Evolutionary conservation across 129 eudicot species (phyloP).

Genomic region (Rutidosis leptorrhynchoides): DNA sequence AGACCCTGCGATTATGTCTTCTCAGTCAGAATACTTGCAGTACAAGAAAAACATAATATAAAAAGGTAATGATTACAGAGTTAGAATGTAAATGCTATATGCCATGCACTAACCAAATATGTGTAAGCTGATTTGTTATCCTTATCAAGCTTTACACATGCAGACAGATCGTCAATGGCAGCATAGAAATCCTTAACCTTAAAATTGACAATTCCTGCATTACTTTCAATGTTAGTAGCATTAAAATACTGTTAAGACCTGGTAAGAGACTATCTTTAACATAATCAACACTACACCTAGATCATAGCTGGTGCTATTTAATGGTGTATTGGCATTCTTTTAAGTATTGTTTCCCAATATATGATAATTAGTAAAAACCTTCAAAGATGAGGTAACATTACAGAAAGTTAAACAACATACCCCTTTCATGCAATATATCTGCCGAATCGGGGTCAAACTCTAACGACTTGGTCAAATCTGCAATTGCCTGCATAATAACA

Average conservation of each 20-base stretch:
- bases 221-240: constrained; percentile 17
- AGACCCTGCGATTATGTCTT: constrained; percentile 53
- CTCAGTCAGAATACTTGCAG: constrained; percentile 9
- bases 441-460: constrained; percentile 87
- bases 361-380: not conserved
- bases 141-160: constrained; percentile 77
- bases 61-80: constrained; percentile 9
- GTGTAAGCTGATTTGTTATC: constrained; percentile 92
- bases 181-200: constrained; percentile 87
- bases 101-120: constrained; percentile 68
- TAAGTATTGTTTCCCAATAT: not conserved
- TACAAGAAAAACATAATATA: constrained; percentile 12
- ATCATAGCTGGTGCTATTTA: constrained; percentile 1
- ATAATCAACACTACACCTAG: not conserved
- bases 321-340: not conserved
- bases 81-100: constrained; percentile 4
- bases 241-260: constrained; percentile 4
- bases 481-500: constrained; percentile 68
- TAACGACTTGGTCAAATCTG: constrained; percentile 91
- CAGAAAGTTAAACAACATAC: constrained; percentile 34
- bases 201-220: constrained; percentile 91
- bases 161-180: constrained; percentile 81
- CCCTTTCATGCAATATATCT: constrained; percentile 97
- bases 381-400: constrained; percentile 10
- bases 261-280: constrained; percentile 6